These are phyloP conservation scores for Petrea volubilis DNA, from an alignment of 257 asterid species.

Conservation along the genomic window DNA sequence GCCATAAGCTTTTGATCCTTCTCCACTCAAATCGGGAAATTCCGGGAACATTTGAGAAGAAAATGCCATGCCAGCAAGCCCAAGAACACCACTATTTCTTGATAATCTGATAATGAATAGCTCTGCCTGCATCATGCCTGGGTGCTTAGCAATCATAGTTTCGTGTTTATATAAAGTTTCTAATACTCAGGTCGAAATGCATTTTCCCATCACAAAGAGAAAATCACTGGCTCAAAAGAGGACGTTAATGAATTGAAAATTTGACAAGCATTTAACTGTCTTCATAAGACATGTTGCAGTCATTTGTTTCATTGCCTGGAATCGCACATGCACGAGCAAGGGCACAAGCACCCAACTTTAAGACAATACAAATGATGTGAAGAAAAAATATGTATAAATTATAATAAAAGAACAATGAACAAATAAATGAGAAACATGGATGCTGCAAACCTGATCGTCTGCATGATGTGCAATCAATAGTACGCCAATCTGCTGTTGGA, in stretches of 20 bases:
- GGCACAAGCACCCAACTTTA: conserved; percentile 7
- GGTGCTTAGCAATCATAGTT: conserved; percentile 29
- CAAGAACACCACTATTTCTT: conserved; percentile 88
- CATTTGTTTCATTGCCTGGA: background rate
- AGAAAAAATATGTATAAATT: background rate
- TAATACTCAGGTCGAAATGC: conserved; percentile 1
- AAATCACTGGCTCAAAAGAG: background rate
- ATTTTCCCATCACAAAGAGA: background rate
- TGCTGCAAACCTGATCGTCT: conserved; percentile 82
- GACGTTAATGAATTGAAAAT: background rate
- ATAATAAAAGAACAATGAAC: background rate
- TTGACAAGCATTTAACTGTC: background rate
- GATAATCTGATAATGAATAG: conserved; percentile 83
- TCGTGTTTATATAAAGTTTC: background rate
- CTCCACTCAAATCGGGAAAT: conserved; percentile 39
- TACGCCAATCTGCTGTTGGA: conserved; percentile 51
- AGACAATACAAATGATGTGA: background rate
- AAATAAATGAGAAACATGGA: background rate
- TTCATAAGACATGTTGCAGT: background rate
- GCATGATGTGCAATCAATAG: conserved; percentile 91
- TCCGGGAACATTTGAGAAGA: conserved; percentile 54
- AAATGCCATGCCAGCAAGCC: conserved; percentile 94
- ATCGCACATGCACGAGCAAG: background rate
- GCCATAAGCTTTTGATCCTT: conserved; percentile 44
- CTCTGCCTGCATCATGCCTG: conserved; percentile 72